A percentile compares a stretch with the other conserved stretches of the same genome.
phyloP scores from a whole-genome alignment of 257 asterid species.

The Lavandula angustifolia region DNA sequence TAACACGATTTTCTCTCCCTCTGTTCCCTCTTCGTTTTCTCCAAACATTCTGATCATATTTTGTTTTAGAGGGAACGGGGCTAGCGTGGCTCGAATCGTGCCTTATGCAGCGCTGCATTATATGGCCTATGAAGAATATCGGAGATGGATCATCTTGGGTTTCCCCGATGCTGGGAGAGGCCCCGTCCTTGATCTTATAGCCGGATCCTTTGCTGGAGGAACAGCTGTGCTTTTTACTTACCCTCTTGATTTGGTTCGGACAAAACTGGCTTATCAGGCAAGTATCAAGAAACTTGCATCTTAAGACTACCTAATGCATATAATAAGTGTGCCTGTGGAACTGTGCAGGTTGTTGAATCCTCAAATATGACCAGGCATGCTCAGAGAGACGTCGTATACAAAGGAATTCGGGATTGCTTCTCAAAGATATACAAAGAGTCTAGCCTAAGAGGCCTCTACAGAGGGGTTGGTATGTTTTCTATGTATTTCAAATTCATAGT shows the following conservation, averaged over 20 bases:
- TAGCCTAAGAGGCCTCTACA: constrained; percentile 78
- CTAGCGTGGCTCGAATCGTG: constrained; percentile 90
- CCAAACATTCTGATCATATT: constrained; percentile 3
- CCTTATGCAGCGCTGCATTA: constrained; percentile 97
- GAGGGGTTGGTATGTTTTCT: constrained; percentile 89
- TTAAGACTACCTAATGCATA: background rate
- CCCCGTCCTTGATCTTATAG: constrained; percentile 85
- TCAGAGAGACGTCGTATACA: constrained; percentile 53
- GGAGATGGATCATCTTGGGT: constrained; percentile 76
- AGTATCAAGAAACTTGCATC: constrained; percentile 28
- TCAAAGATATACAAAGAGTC: constrained; percentile 78
- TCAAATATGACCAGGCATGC: constrained; percentile 45
- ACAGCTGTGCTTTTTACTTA: constrained; percentile 93
- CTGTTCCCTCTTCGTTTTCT: background rate
- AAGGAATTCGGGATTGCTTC: constrained; percentile 84
- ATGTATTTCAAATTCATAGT: no score
- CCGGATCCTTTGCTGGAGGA: constrained; percentile 98
- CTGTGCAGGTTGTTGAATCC: constrained; percentile 65
- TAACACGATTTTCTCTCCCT: background rate
- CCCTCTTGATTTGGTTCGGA: constrained; percentile 94
- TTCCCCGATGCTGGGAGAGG: constrained; percentile 69
- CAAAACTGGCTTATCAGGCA: constrained; percentile 95
- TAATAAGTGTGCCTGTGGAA: constrained; percentile 28
- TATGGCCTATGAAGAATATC: constrained; percentile 91
- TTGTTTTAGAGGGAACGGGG: constrained; percentile 86